Percentiles rank a stretch among this genome's conserved stretches.
phyloP scores from a whole-genome alignment of 441 rosid genomes.

The Populus hybrid region DNA sequence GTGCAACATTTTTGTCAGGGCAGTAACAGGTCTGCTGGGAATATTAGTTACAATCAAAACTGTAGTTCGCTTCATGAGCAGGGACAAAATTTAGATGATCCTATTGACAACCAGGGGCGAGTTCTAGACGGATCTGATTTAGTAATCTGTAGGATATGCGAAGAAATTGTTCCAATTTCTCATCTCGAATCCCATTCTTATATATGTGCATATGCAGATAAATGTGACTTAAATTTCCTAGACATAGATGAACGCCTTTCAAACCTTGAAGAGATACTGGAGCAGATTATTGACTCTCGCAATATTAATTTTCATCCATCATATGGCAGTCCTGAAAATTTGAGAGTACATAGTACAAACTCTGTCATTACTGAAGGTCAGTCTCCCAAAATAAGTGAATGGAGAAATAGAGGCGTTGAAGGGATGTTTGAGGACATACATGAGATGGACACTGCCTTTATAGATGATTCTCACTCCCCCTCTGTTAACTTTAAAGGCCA shows the following conservation, averaged over 20 bases:
- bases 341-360: conserved; percentile 34
- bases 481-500: conserved; percentile 51
- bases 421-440: conserved; percentile 94
- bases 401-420: conserved; percentile 78
- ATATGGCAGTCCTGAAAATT: conserved; percentile 54
- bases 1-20: conserved; percentile 28
- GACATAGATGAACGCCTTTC: conserved; percentile 69
- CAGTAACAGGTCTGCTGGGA: conserved; percentile 20
- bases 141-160: conserved; percentile 79
- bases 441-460: conserved; percentile 84
- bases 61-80: conserved; percentile 40
- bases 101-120: conserved; percentile 33
- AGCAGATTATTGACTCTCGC: conserved; percentile 66
- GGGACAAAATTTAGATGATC: conserved; percentile 27
- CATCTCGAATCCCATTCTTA: conserved; percentile 81
- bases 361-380: conserved; percentile 51
- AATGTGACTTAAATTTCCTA: conserved; percentile 66
- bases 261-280: conserved; percentile 74
- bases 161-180: conserved; percentile 69
- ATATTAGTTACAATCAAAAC: conserved; percentile 17
- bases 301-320: conserved; percentile 45
- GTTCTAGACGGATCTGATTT: conserved; percentile 45
- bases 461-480: conserved; percentile 55
- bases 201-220: conserved; percentile 86
- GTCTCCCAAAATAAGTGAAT: conserved; percentile 74